Conservation (phyloP, 1,284 basidiomycete genomes). For the Puccinia polysora region DNA sequence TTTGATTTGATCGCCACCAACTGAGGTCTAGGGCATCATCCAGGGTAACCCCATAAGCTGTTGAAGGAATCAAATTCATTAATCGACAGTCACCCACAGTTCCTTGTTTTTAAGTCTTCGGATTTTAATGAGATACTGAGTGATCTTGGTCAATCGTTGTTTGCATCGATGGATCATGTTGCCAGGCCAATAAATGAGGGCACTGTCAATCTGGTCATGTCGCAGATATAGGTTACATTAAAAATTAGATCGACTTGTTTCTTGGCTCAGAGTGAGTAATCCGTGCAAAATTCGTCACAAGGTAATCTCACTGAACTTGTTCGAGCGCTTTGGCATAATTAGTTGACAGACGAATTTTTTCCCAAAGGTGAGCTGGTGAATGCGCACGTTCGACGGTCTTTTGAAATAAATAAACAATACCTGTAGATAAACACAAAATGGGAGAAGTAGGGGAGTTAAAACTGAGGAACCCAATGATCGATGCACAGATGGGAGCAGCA, state of each 20-base stretch:
- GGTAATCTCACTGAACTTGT: slow-evolving; percentile 60
- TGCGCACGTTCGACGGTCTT: slow-evolving; percentile 98
- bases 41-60: neutral
- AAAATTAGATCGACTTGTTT: too few species aligned
- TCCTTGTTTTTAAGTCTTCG: slow-evolving; percentile 79
- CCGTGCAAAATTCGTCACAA: too few species aligned
- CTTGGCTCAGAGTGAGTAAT: too few species aligned
- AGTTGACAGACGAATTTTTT: slow-evolving; percentile 83
- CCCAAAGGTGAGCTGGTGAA: slow-evolving; percentile 94
- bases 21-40: slow-evolving; percentile 64
- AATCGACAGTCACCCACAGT: slow-evolving; percentile 62
- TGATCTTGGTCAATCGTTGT: slow-evolving; percentile 97
- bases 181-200: slow-evolving; percentile 95
- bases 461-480: slow-evolving; percentile 6
- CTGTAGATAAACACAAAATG: slow-evolving; percentile 55
- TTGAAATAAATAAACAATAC: slow-evolving; percentile 87
- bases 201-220: slow-evolving; percentile 72
- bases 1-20: slow-evolving; percentile 96
- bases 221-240: slow-evolving; percentile 8
- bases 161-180: slow-evolving; percentile 98
- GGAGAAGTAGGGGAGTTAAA: neutral
- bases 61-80: neutral
- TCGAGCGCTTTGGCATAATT: slow-evolving; percentile 92
- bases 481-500: neutral
- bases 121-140: slow-evolving; percentile 98